phyloP scores from a whole-genome alignment of 2,329 filamentous ascomycete genomes.

The Metarhizium rileyi region DNA sequence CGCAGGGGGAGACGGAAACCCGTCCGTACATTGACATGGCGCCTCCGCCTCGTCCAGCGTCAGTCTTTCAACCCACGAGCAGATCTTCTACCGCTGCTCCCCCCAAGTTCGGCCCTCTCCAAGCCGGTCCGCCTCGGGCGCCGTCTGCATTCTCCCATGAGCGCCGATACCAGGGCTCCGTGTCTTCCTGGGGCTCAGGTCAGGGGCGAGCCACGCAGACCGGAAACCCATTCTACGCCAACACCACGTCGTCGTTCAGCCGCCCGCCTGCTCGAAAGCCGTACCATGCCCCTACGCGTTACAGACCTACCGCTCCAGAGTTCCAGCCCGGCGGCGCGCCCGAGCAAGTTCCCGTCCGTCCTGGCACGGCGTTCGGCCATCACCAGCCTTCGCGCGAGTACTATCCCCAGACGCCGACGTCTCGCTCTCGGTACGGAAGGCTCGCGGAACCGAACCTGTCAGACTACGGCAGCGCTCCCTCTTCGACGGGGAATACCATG shows the following conservation, averaged over 20 bases:
- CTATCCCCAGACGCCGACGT: constrained; percentile 22
- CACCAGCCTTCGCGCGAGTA: constrained; percentile 11
- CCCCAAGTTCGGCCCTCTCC: constrained; percentile 22
- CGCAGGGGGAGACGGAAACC: neutral
- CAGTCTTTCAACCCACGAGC: constrained; percentile 16
- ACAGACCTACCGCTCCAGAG: constrained; percentile 24
- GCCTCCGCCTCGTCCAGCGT: constrained; percentile 13
- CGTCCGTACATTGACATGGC: neutral
- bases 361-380: constrained; percentile 13
- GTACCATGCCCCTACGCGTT: constrained; percentile 12
- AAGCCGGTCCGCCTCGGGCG: constrained; percentile 18
- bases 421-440: constrained; percentile 19
- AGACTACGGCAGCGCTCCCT: neutral
- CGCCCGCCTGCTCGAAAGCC: constrained; percentile 5
- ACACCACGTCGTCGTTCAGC: constrained; percentile 8
- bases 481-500: constrained; percentile 5
- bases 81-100: constrained; percentile 14
- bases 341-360: constrained; percentile 1
- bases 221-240: constrained; percentile 2
- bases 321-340: constrained; percentile 16
- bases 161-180: constrained; percentile 11
- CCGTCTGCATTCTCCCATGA: constrained; percentile 17
- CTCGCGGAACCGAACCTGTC: constrained; percentile 13
- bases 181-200: constrained; percentile 12
- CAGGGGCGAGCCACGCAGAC: constrained; percentile 8